Conservation (phyloP, 2,329 filamentous ascomycete species). For the Monosporascus sp. region DNA sequence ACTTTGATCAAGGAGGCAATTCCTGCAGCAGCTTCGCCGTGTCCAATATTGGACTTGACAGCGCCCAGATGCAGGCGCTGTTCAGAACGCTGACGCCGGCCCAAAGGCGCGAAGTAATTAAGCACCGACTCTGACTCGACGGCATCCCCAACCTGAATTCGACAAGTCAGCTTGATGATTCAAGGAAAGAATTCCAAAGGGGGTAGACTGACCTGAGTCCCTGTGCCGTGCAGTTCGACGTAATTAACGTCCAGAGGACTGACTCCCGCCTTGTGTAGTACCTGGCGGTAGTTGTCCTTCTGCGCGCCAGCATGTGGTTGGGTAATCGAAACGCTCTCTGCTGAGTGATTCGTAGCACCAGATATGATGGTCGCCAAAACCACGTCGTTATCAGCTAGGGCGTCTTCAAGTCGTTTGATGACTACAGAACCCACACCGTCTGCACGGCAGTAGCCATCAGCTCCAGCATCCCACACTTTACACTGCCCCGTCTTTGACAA, state of each 20-base stretch:
- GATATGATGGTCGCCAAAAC: conserved; percentile 35
- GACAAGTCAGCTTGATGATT: too few relatives aligned
- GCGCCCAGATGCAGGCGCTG: conserved; percentile 40
- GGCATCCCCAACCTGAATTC: conserved; percentile 57
- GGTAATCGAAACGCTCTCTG: conserved; percentile 52
- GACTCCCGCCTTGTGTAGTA: conserved; percentile 52
- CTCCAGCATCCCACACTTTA: conserved; percentile 58
- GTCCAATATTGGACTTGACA: conserved; percentile 43
- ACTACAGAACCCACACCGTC: conserved; percentile 44
- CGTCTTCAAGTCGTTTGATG: conserved; percentile 36
- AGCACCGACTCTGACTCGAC: conserved; percentile 59
- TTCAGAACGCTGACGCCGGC: conserved; percentile 32
- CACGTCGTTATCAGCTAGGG: conserved; percentile 37
- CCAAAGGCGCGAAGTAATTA: conserved; percentile 51
- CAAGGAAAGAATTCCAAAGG: too few relatives aligned
- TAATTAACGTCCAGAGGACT: conserved; percentile 51
- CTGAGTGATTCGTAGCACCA: conserved; percentile 29
- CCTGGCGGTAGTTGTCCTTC: conserved; percentile 51
- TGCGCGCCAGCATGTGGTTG: conserved; percentile 62
- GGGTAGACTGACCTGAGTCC: conserved; percentile 34
- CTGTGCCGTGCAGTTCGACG: conserved; percentile 66
- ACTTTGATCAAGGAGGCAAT: conserved; percentile 34
- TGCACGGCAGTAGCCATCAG: conserved; percentile 52
- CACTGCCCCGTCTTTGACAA: conserved; percentile 41
- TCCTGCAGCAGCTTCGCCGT: conserved; percentile 39